Evolutionary conservation across 2,329 filamentous ascomycete species (phyloP), one percentile per base, ranked within the genome.

Genomic region (Trichoderma sp.): DNA sequence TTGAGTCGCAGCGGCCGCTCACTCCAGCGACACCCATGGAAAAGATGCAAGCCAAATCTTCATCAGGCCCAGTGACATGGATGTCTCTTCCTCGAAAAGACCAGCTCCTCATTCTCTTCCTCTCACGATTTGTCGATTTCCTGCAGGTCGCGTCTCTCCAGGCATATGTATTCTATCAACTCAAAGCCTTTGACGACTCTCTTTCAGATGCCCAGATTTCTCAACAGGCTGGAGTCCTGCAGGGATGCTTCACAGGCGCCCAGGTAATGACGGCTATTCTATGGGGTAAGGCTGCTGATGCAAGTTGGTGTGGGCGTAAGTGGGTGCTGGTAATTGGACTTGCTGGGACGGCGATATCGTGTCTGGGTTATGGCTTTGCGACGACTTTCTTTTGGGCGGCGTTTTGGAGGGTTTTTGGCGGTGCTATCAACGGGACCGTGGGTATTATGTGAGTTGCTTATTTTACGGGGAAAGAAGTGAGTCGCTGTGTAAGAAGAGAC

Each of bases 81-180:
- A 83, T 84, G 69, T 89, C 90, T 1, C 83, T 94, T 0, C 92
- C 92, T 2, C 85, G 88, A 61, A 94, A 93, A 79, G 86, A 88
- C 72, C 92, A 94, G 78, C 85, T 94, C 7, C 81, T 88, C 39
- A 89, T 94, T 67, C 81, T 94, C 26, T 92, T 91, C 12, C 82
- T 93, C 30, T 89, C 67, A 15, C 67, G 67, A 32, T 50, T 69
- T 13, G 67, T 69, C 28, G 57, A 69, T n/a, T 69, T 69, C 39
- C 28, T 69, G 5, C 67, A 69, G 39, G 57, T 69, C 9, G 67
- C 39, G 2, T 69, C 67, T n/a, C 67, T 69, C 6, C 67, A 69
- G 34, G 67, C 67, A 13, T 69, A 69, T 4, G 67, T 53, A 39
- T 69, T 69, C 20, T 69, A 53, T 6, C 67, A 69, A 39, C 67